Evolutionary conservation across 2,329 filamentous ascomycete species (phyloP).

Genomic region (Penicillium sp.): DNA sequence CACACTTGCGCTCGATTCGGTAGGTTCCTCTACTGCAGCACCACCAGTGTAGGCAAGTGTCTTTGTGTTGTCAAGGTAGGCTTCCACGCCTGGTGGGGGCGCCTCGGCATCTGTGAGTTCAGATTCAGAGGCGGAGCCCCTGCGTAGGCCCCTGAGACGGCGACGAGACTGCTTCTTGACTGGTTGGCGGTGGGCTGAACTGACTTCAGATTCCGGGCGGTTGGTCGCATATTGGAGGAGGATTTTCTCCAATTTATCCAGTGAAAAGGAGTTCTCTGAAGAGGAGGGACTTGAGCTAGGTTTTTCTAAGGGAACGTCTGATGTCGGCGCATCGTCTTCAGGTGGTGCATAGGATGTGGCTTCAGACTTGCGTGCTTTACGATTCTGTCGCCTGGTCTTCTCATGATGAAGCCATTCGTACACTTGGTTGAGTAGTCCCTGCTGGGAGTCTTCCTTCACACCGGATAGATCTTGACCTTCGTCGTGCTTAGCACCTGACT

Average conservation of each 20-base stretch:
- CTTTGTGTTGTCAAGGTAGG: constrained; percentile 83
- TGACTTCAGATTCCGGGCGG: constrained; percentile 27
- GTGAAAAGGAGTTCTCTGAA: constrained; percentile 70
- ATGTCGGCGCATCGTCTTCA: constrained; percentile 29
- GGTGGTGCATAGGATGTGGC: constrained; percentile 42
- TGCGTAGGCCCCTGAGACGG: constrained; percentile 42
- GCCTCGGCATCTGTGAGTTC: constrained; percentile 81
- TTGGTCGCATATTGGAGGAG: constrained; percentile 43
- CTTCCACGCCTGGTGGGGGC: constrained; percentile 83
- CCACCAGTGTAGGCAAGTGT: constrained; percentile 75
- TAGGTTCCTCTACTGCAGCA: constrained; percentile 40
- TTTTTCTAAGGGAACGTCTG: constrained; percentile 11
- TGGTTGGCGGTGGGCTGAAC: constrained; percentile 13
- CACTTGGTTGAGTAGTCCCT: constrained; percentile 68
- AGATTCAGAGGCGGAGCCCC: constrained; percentile 73
- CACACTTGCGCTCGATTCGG: constrained; percentile 46
- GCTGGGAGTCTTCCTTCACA: constrained; percentile 35
- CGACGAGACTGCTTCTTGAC: constrained; percentile 29
- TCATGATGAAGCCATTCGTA: constrained; percentile 83
- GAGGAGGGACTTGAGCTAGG: constrained; percentile 54
- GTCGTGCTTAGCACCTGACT: constrained; percentile 28
- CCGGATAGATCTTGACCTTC: constrained; percentile 32
- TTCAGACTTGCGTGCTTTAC: constrained; percentile 52
- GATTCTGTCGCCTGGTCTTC: constrained; percentile 64
- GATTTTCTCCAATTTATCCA: constrained; percentile 81